phyloP scores from a whole-genome alignment of 768 basidiomycete species.

The Calvatia gigantea region DNA sequence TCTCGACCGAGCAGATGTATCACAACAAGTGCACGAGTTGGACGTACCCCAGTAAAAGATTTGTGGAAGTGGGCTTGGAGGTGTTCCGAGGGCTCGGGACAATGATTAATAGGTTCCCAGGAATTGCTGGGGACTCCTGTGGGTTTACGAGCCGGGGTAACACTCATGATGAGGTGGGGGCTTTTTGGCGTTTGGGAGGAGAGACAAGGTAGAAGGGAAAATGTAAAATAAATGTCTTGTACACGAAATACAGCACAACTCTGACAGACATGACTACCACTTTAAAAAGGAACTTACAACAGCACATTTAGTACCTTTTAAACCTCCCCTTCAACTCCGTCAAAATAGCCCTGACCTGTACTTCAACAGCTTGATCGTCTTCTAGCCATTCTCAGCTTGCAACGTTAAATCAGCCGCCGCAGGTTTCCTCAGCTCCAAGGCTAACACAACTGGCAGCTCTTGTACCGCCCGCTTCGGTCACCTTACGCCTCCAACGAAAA shows the following conservation, averaged over 20 bases:
- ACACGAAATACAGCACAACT: no score
- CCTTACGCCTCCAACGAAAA: slow-evolving; percentile 73
- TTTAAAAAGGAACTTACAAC: slow-evolving; percentile 43
- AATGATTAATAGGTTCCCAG: no score
- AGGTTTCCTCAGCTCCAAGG: slow-evolving; percentile 79
- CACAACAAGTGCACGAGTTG: no score
- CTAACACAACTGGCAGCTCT: slow-evolving; percentile 83
- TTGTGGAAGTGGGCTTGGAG: no score
- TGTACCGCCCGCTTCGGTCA: slow-evolving; percentile 83
- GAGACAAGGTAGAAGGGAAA: no score
- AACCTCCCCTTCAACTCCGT: slow-evolving; percentile 89
- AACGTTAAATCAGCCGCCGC: slow-evolving; percentile 77
- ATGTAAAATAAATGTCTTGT: no score
- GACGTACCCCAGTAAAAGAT: no score
- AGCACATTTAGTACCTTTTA: slow-evolving; percentile 80
- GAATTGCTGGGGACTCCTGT: no score
- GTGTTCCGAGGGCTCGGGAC: no score
- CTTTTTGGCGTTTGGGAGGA: no score
- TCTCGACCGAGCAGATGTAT: slow-evolving; percentile 2
- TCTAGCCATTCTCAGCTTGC: slow-evolving; percentile 80
- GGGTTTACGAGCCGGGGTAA: no score
- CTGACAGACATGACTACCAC: slow-evolving; percentile 17
- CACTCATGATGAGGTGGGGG: no score
- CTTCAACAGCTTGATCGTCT: slow-evolving; percentile 76
- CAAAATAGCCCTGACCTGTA: slow-evolving; percentile 87